Conservation (phyloP, 2,329 filamentous ascomycete species). For the Epichloe sibirici region DNA sequence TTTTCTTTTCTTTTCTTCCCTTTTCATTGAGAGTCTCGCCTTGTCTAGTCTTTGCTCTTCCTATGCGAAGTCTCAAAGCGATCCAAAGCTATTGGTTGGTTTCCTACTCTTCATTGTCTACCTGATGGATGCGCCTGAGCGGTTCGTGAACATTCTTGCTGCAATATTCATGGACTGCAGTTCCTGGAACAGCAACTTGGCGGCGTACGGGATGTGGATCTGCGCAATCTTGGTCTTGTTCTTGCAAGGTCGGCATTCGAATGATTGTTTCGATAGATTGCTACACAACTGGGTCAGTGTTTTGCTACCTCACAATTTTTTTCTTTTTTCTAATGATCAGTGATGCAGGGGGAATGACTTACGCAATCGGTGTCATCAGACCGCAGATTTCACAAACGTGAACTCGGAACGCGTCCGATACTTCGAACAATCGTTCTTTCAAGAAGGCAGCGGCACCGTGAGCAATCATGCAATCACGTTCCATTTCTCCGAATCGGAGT, state of each 20-base stretch:
- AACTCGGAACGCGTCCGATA: slow-evolving; percentile 94
- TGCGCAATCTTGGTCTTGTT: slow-evolving; percentile 99
- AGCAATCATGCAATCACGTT: slow-evolving; percentile 99
- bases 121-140: slow-evolving; percentile 62
- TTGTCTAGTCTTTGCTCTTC: background rate
- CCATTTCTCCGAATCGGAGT: slow-evolving; percentile 99
- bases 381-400: slow-evolving; percentile 98
- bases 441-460: slow-evolving; percentile 94
- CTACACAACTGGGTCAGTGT: slow-evolving; percentile 35
- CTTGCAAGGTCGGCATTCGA: slow-evolving; percentile 94
- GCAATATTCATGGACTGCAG: slow-evolving; percentile 97
- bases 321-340: background rate
- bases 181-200: slow-evolving; percentile 97
- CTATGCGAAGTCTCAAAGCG: background rate
- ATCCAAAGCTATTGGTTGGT: background rate
- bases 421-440: slow-evolving; percentile 94
- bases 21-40: background rate
- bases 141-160: slow-evolving; percentile 87
- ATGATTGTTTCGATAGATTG: slow-evolving; percentile 87
- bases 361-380: slow-evolving; percentile 98
- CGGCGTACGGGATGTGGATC: slow-evolving; percentile 93
- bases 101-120: slow-evolving; percentile 19
- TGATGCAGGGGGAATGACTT: slow-evolving; percentile 36
- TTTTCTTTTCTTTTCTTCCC: background rate
- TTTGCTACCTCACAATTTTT: background rate